These are phyloP conservation scores for Tuber borchii DNA, from an alignment of 495 filamentous ascomycete species.

Conservation along the genomic window DNA sequence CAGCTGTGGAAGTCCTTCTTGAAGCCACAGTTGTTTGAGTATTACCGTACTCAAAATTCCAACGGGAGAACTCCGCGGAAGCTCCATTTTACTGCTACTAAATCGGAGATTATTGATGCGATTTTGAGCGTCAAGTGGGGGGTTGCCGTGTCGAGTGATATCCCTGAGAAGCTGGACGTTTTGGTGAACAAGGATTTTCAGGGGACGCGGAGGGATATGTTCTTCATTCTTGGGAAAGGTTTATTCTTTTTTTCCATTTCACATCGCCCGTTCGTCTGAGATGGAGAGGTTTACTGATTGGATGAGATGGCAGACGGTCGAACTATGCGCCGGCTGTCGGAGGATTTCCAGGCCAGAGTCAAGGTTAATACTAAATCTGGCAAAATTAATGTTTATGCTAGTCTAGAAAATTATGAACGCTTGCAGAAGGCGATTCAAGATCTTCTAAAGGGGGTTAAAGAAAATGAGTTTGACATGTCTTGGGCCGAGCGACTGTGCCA, in stretches of 20 bases:
- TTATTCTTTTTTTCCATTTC: slow-evolving; percentile 4
- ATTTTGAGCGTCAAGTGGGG: slow-evolving; percentile 33
- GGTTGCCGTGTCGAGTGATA: slow-evolving; percentile 33
- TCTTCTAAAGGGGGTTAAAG: slow-evolving; percentile 26
- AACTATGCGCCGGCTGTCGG: slow-evolving; percentile 33
- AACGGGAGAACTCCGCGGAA: neutral
- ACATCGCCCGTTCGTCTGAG: neutral
- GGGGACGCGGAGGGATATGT: slow-evolving; percentile 33
- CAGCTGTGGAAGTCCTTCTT: slow-evolving; percentile 31
- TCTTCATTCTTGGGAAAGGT: slow-evolving; percentile 41
- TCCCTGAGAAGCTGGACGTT: slow-evolving; percentile 36
- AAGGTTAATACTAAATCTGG: slow-evolving; percentile 33
- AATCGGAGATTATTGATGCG: slow-evolving; percentile 17
- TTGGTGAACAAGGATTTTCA: slow-evolving; percentile 25
- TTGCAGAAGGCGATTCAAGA: slow-evolving; percentile 21
- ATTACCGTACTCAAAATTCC: slow-evolving; percentile 10
- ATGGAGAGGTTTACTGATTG: slow-evolving; percentile 22
- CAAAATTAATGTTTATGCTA: slow-evolving; percentile 22
- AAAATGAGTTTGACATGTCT: slow-evolving; percentile 35
- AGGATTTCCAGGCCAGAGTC: slow-evolving; percentile 32
- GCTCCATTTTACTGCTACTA: slow-evolving; percentile 7
- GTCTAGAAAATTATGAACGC: slow-evolving; percentile 33
- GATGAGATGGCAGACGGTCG: slow-evolving; percentile 28
- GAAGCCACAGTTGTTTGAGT: slow-evolving; percentile 23
- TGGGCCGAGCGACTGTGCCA: slow-evolving; percentile 23